Base-by-base conservation (phyloP, 331 rosid genomes). In the Erythrophleum ivorense region DNA sequence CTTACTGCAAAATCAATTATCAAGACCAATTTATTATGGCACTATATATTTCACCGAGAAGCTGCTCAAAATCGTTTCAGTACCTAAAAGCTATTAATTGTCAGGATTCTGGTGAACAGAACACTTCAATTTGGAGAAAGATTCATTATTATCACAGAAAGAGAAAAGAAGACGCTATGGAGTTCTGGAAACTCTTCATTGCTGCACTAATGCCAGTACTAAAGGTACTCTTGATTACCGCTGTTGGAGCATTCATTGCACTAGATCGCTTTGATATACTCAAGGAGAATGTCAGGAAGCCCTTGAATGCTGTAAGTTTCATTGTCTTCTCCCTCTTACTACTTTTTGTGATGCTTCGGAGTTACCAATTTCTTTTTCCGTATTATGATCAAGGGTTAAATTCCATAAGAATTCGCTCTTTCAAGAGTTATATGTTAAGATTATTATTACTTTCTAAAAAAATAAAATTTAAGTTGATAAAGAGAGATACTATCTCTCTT, bases 261-360 rank as follows among this genome's bases (percentile, higher is more conserved):
- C 40, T 69, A 10, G 57, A 69, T 45, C 57, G 75, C 75, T 69
- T 46, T 69, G 57, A 21, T 45, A 69, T 69, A 45, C 19, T 69
- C 2, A 69, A 3, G 6, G 38, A 69, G 18, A n/a, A 19, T 69
- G 18, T 57, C 75, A 11, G 55, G 38, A 69, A 69, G 55, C 40
- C 55, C n/a, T 12, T 69, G 38, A 69, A 69, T 46, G 21, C 19
- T 4, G 57, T 69, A 45, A 10, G 75, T 21, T 45, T 15, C 59
- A 13, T 14, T 6, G 29, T 62, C 15, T n/a, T 15, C n/a, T n/a
- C n/a, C 31, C 40, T 4, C 52, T n/a, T n/a, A 9, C 52, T 48
- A 5, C 46, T 7, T 43, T 43, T 43, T 43, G 6, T 43, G 9
- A 43, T 43, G 46, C 46, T 43, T 6, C 9, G 6, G 1, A 43